Conservation (phyloP, 176 grass and related monocot genomes). For the Carex pumila region DNA sequence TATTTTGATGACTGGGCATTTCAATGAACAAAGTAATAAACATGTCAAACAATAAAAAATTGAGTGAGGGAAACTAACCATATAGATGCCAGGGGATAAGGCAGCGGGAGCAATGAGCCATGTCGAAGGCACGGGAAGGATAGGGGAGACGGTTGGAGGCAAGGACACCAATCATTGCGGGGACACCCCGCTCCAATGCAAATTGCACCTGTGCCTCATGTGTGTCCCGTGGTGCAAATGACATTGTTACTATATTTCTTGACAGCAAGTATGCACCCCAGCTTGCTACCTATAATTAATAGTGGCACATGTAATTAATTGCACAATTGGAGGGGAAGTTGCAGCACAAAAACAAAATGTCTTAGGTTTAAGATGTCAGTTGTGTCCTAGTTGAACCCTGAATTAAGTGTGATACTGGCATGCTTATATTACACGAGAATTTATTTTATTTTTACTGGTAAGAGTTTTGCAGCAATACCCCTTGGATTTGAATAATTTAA, state of each 20-base stretch:
- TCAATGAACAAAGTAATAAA: background rate
- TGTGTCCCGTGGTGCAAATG: slow-evolving; percentile 77
- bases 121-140: slow-evolving; percentile 85
- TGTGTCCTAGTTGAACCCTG: background rate
- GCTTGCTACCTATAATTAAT: slow-evolving; percentile 66
- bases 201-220: slow-evolving; percentile 99
- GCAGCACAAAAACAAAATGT: background rate
- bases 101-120: slow-evolving; percentile 94
- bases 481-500: background rate
- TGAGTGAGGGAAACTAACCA: slow-evolving; percentile 11
- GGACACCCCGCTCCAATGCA: slow-evolving; percentile 86
- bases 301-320: background rate
- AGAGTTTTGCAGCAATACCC: background rate
- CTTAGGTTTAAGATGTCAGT: background rate
- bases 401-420: background rate
- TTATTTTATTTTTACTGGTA: background rate
- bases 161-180: slow-evolving; percentile 81
- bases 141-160: slow-evolving; percentile 75
- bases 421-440: background rate
- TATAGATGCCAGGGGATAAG: slow-evolving; percentile 86
- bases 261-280: slow-evolving; percentile 84
- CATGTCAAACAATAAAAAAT: background rate
- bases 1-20: background rate
- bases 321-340: no score
- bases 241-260: slow-evolving; percentile 77